A percentile compares a stretch with the other conserved stretches of the same genome.
phyloP scores from a whole-genome alignment of 345 rosid species.

The Populus deltoides region DNA sequence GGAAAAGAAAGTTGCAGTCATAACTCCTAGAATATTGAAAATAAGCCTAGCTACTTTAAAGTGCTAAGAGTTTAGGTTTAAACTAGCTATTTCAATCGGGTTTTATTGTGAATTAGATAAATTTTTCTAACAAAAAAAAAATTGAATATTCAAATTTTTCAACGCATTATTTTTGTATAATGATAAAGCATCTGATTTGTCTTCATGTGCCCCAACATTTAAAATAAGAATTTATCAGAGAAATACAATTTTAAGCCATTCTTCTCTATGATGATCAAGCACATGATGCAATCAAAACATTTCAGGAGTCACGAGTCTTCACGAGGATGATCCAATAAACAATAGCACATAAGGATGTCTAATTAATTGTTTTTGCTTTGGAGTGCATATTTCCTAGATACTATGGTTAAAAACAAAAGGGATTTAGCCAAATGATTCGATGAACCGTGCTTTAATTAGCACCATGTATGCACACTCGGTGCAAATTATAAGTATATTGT shows the following conservation, averaged over 20 bases:
- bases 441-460: too few relatives aligned
- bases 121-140: too few relatives aligned
- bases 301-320: not conserved
- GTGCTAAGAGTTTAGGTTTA: not conserved
- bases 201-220: not conserved
- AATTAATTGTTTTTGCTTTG: not conserved
- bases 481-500: not conserved
- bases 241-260: not conserved
- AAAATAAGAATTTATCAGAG: not conserved
- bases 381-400: not conserved
- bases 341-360: not conserved
- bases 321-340: not conserved
- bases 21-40: not conserved
- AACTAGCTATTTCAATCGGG: not conserved
- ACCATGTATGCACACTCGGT: too few relatives aligned
- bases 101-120: too few relatives aligned
- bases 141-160: too few relatives aligned
- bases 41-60: not conserved
- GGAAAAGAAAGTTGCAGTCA: not conserved
- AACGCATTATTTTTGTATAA: too few relatives aligned
- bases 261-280: not conserved
- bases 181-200: not conserved
- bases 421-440: not conserved
- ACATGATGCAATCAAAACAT: not conserved
- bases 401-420: not conserved